Evolutionary conservation across 1,139 yeast genomes (phyloP).

Genomic region (Candida neerlandica): DNA sequence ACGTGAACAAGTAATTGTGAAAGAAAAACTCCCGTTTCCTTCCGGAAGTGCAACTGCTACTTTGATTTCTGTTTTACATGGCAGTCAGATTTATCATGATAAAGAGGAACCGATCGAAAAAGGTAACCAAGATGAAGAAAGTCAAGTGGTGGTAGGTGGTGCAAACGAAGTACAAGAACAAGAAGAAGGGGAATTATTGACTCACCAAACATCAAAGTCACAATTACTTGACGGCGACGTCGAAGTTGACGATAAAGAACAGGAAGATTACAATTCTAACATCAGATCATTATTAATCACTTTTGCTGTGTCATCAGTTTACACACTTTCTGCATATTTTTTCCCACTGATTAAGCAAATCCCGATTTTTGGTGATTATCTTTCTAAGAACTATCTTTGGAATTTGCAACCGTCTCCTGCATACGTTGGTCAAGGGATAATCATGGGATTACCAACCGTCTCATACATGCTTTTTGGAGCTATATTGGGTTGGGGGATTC

Average conservation of each 20-base stretch:
- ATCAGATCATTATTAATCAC: constrained; percentile 59
- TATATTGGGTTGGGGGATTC: constrained; percentile 84
- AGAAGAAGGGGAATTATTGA: not conserved
- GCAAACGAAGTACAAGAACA: not conserved
- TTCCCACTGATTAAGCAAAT: constrained; percentile 66
- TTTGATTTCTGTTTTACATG: constrained; percentile 82
- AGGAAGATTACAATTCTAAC: constrained; percentile 50
- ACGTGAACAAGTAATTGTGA: constrained; percentile 79
- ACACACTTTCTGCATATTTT: constrained; percentile 73
- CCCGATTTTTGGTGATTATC: constrained; percentile 71
- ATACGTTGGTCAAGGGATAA: constrained; percentile 94
- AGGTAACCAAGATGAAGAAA: constrained; percentile 1
- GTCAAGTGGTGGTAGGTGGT: not conserved
- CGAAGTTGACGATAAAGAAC: not conserved
- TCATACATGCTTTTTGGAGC: constrained; percentile 91
- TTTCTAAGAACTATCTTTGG: constrained; percentile 78
- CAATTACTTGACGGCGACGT: constrained; percentile 7
- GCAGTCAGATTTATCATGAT: constrained; percentile 58
- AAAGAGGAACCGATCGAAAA: constrained; percentile 12
- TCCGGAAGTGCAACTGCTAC: constrained; percentile 97
- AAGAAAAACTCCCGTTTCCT: constrained; percentile 87
- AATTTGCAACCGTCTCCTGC: constrained; percentile 96
- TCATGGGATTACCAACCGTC: constrained; percentile 94
- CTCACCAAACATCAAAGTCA: constrained; percentile 10
- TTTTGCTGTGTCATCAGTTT: constrained; percentile 68